Base-by-base conservation (phyloP, 2,329 filamentous ascomycete genomes). In the Fusarium liriodendri region DNA sequence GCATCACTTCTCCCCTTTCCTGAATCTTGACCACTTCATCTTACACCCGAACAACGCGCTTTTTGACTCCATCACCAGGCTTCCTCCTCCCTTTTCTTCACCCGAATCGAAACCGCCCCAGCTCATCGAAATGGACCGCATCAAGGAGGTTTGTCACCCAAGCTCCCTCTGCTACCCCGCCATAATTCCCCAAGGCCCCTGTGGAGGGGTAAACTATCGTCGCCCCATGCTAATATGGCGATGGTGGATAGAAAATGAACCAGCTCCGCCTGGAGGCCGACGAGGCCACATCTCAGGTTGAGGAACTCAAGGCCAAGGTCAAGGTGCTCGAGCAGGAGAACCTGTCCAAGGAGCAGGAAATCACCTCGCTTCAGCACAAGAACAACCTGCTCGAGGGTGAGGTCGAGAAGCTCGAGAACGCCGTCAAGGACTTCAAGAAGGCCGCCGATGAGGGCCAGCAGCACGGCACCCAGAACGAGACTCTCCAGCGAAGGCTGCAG, bases 271-370 rank as follows among this genome's bases (percentile, higher is more conserved):
- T 96, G 85, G 95, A 98, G 90, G 94, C 95, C 81, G 97, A 98
- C 82, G 93, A 97, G 83, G 92, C 94, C 75, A 86, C 91, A 76
- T 86, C 88, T 83, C 93, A 96, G 87, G 92, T 93, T 75, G 94
- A 98, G 83, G 96, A 98, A 86, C 91, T 97, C 77, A 92, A 97
- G 87, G 77, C 85, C 80, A 95, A 94, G 87, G 90, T 98, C 87
- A 98, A 98, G 90, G 84, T 86, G 64, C 90, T 98, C 75, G 95
- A 99, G 87, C 93, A 98, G 85, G 96, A 98, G 88, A 98, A 95
- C 85, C 89, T 98, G 73, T 89, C 93, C 83, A 98, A 98, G 89
- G 97, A 98, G 88, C 95, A 98, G 86, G 96, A 98, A 85, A 97
- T 98, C 85, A 97, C 94, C 77, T 98, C 97, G 63, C 91, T 98